These are phyloP conservation scores for Candida parachauliodes DNA, from an alignment of 805 yeast species.

Conservation along the genomic window DNA sequence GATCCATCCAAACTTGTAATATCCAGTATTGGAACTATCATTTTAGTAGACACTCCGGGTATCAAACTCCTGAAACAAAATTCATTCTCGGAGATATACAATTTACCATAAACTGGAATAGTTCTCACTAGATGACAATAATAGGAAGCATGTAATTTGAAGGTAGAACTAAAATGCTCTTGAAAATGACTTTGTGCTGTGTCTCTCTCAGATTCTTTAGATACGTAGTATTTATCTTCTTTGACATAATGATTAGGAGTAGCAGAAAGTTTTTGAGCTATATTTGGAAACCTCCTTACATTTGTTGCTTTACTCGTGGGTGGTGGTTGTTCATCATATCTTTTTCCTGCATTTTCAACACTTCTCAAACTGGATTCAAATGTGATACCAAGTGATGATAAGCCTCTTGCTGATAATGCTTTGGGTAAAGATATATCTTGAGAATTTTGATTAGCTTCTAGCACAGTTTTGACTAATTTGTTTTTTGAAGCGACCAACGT, in stretches of 20 bases:
- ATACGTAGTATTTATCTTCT: conserved; percentile 47
- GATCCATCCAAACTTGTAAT: conserved; percentile 67
- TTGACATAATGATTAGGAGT: conserved; percentile 56
- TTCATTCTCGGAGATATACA: conserved; percentile 64
- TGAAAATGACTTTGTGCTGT: conserved; percentile 58
- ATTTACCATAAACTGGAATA: conserved; percentile 78
- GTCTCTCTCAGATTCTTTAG: conserved; percentile 38
- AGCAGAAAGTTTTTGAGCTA: conserved; percentile 48
- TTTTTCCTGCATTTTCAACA: conserved; percentile 21
- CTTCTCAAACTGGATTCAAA: conserved; percentile 26
- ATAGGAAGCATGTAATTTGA: conserved; percentile 61
- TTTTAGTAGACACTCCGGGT: conserved; percentile 73
- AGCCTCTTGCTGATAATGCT: conserved; percentile 28
- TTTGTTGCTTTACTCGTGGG: not conserved
- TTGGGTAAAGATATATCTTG: conserved; percentile 22
- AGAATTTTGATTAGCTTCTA: conserved; percentile 1
- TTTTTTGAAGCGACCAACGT: conserved; percentile 8
- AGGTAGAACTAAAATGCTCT: conserved; percentile 53
- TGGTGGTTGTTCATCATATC: conserved; percentile 15
- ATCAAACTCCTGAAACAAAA: conserved; percentile 79
- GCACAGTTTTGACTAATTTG: conserved; percentile 5
- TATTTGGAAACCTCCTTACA: not conserved
- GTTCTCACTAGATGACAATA: conserved; percentile 65
- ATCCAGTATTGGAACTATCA: conserved; percentile 77
- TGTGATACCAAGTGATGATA: conserved; percentile 31